These are phyloP conservation scores for Euclidium syriacum DNA, from an alignment of 345 rosid species.

Conservation along the genomic window DNA sequence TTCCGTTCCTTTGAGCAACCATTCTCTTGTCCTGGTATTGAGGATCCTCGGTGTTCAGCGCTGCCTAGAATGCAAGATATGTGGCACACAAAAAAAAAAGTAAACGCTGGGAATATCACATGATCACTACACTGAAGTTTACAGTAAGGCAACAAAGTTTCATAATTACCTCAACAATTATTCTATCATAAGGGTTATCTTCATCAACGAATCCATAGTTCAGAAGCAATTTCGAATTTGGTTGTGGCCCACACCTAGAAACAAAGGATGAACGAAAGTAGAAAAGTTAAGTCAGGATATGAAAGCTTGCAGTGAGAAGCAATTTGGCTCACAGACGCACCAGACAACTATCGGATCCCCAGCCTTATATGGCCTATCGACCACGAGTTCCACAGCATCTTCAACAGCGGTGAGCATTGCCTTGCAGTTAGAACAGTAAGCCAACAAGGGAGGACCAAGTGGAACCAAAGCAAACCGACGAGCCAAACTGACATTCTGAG, in stretches of 20 bases:
- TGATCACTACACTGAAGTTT: neutral
- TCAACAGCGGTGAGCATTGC: constrained; percentile 85
- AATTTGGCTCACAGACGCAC: constrained; percentile 37
- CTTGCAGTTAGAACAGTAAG: constrained; percentile 88
- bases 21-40: constrained; percentile 94
- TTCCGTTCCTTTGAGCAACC: constrained; percentile 96
- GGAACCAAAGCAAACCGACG: constrained; percentile 98
- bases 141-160: neutral
- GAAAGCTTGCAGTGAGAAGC: neutral
- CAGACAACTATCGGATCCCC: constrained; percentile 91
- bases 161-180: constrained; percentile 60
- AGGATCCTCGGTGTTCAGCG: constrained; percentile 90
- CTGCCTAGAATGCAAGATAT: constrained; percentile 51
- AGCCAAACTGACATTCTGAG: constrained; percentile 93
- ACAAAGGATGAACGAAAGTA: constrained; percentile 3
- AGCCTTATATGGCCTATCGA: constrained; percentile 80
- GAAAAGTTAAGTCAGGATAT: constrained; percentile 18
- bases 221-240: constrained; percentile 85
- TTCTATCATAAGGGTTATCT: constrained; percentile 78
- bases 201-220: constrained; percentile 95
- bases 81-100: constrained; percentile 20
- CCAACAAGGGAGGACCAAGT: constrained; percentile 95
- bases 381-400: constrained; percentile 81
- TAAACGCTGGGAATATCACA: neutral
- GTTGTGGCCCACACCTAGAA: constrained; percentile 97